Conservation (phyloP, 495 filamentous ascomycete species). For the Penicillium arizonense region DNA sequence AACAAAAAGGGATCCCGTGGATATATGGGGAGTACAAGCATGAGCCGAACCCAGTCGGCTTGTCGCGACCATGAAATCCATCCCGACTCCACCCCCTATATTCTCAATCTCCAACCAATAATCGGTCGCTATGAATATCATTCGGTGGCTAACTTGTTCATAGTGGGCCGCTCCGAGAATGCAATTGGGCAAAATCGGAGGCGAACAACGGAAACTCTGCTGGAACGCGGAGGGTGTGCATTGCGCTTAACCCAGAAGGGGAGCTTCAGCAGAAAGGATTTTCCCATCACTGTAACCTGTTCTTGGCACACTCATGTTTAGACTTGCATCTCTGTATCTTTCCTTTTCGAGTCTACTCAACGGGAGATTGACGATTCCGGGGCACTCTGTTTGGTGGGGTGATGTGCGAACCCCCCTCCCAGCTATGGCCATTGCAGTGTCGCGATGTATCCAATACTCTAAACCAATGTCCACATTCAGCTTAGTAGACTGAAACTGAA, state of each 20-base stretch:
- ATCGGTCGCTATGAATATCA: neutral
- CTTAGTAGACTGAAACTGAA: too few relatives aligned
- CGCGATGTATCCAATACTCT: neutral
- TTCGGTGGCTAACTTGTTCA: slow-evolving; percentile 12
- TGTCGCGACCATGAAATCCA: neutral
- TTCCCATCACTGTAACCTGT: neutral
- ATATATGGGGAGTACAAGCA: too few relatives aligned
- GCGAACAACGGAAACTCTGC: slow-evolving; percentile 17
- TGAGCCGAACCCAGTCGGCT: slow-evolving; percentile 2
- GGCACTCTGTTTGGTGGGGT: neutral
- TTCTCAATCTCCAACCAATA: slow-evolving; percentile 20
- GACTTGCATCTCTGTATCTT: neutral
- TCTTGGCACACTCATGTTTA: neutral
- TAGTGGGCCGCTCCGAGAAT: slow-evolving; percentile 10
- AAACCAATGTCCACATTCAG: neutral
- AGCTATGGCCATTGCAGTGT: neutral
- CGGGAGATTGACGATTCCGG: slow-evolving; percentile 4
- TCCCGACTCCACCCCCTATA: slow-evolving; percentile 10
- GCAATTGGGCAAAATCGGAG: slow-evolving; percentile 13
- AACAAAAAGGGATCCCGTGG: neutral
- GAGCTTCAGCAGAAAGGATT: slow-evolving; percentile 38
- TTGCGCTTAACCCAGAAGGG: slow-evolving; percentile 32
- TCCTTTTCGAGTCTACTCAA: neutral
- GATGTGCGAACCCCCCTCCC: neutral
- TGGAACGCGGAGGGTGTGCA: slow-evolving; percentile 11